Evolutionary conservation across 768 basidiomycete species (phyloP).

Genomic region (Neoboletus brunneissimus): DNA sequence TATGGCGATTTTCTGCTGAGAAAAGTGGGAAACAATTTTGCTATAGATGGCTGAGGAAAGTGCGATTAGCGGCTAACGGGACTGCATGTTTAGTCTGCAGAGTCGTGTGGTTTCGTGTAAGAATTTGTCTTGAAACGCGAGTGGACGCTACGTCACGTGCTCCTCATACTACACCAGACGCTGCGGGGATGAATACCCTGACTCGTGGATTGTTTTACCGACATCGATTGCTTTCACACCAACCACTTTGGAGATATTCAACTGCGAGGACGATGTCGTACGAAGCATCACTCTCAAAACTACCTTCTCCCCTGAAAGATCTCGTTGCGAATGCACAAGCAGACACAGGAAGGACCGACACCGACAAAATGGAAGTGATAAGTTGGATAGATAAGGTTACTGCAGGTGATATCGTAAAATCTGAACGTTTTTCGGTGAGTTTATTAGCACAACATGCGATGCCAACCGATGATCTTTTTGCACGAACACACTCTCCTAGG

Average conservation of each 20-base stretch:
- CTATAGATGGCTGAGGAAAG: conserved; percentile 35
- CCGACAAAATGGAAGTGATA: conserved; percentile 60
- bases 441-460: background rate
- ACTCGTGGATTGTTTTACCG: conserved; percentile 22
- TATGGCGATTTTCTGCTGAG: conserved; percentile 77
- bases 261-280: conserved; percentile 48
- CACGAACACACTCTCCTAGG: conserved; percentile 44
- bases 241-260: conserved; percentile 8
- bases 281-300: conserved; percentile 45
- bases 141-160: conserved; percentile 38
- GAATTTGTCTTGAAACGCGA: too few relatives aligned
- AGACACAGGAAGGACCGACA: conserved; percentile 53
- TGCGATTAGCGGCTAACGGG: conserved; percentile 21
- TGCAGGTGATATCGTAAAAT: conserved; percentile 45
- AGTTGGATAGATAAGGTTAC: conserved; percentile 70
- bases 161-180: background rate
- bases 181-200: conserved; percentile 14
- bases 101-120: background rate
- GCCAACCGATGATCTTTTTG: background rate
- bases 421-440: conserved; percentile 50
- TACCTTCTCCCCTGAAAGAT: conserved; percentile 49
- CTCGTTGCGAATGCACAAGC: conserved; percentile 45
- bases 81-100: background rate
- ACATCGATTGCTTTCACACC: conserved; percentile 20
- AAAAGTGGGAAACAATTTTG: conserved; percentile 78